Evolutionary conservation across 2,329 filamentous ascomycete species (phyloP), one percentile per base, ranked within the genome.

Genomic region (Stemphylium beticola): DNA sequence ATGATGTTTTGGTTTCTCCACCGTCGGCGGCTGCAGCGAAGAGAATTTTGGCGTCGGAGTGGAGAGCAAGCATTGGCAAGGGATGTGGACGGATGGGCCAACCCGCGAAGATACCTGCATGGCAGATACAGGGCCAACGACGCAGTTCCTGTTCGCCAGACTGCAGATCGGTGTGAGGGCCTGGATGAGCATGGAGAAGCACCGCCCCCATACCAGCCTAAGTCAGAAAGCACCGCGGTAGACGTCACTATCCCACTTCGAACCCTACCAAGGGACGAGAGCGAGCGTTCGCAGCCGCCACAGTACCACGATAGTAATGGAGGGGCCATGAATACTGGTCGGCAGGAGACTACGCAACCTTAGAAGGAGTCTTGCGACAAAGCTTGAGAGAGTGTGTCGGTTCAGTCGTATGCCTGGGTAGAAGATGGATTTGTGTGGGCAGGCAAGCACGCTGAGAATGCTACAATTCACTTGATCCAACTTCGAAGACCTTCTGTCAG

Each of bases 151-250:
- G 26, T 63, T 8, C 63, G 68, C 26, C 64, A 63, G 11, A 77
- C 26, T 29, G 26, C 26, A 10, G 26, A 29, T 3, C 26, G 26
- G 26, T 29, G 81, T 40, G 86, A 89, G 59, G 87, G 87, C 0
- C 71, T 88, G 51, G 82, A 89, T 66, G 86, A 88, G 74, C 72
- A 81, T 38, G 87, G 86, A 24, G 85, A 88, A 69, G 84, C 86
- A 9, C 87, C 87, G 44, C 87, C 87, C 42, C 85, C 86, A 0
- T 89, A 89, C 68, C 77, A 64, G 62, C 76, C 52, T 0, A 76
- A 74, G 55, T 60, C 55, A 20, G 64, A 71, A 12, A 62, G 50
- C 53, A 42, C 64, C 39, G 55, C 57, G 8, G 20, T 37, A 22
- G 11, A 18, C 36, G 33, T 74, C 1, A 32, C 73, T 8, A 66